A percentile compares a stretch with the other conserved stretches of the same genome.
These are phyloP conservation scores for Coriaria nepalensis DNA, from an alignment of 306 rosid species.

Conservation along the genomic window DNA sequence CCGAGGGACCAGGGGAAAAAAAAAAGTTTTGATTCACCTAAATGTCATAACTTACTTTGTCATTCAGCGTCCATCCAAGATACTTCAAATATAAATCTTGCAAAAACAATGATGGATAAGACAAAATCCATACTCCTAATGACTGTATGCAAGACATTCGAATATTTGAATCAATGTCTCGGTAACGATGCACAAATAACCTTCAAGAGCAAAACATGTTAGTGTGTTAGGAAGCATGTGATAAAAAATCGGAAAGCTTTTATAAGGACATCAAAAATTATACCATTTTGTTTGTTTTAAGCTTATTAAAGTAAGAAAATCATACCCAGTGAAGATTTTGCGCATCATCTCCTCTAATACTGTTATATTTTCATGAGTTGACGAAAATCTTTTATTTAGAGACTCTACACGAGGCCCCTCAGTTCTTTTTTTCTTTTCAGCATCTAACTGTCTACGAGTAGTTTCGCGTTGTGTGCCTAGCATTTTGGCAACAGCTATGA, in stretches of 20 bases:
- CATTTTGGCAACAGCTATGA: constrained; percentile 68
- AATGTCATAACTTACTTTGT: constrained; percentile 47
- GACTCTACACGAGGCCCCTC: constrained; percentile 96
- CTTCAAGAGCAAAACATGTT: constrained; percentile 36
- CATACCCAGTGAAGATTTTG: constrained; percentile 90
- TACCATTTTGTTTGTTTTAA: not conserved
- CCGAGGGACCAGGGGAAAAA: constrained; percentile 12
- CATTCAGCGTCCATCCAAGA: constrained; percentile 96
- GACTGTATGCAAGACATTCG: constrained; percentile 87
- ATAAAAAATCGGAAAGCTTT: constrained; percentile 11
- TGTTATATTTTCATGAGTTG: constrained; percentile 72
- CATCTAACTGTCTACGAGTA: constrained; percentile 90
- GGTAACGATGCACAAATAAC: constrained; percentile 96
- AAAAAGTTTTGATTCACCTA: constrained; percentile 11
- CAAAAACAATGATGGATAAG: constrained; percentile 88
- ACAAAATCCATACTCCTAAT: constrained; percentile 81
- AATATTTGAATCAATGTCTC: constrained; percentile 85
- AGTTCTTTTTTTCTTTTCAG: constrained; percentile 78
- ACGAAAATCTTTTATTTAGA: constrained; percentile 66
- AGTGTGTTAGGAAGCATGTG: constrained; percentile 16
- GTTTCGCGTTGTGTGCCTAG: constrained; percentile 88
- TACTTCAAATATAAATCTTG: constrained; percentile 92
- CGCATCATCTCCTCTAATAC: constrained; percentile 97
- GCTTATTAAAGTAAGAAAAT: constrained; percentile 9
- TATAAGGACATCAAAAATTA: not conserved